Base-by-base conservation (phyloP, 345 rosid genomes). In the Crucihimalaya himalaica region DNA sequence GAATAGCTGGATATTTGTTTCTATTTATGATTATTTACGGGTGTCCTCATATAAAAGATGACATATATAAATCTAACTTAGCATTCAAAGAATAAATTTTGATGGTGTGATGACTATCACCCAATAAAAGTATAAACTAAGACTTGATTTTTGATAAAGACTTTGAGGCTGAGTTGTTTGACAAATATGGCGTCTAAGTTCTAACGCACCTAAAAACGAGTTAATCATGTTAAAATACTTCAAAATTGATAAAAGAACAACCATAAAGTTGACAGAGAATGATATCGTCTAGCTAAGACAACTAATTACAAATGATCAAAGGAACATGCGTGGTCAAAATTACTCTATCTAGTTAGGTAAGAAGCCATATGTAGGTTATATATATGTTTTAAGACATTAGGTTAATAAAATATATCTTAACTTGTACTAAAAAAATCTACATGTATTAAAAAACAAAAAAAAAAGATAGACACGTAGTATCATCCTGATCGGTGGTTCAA, bases 391-490 rank as follows among this genome's bases (percentile, higher is more conserved):
- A 45, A 45, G 39, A 4, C 74, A 54, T 51, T 29, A 32, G 18
- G 18, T 53, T 40, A 6, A 19, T 45, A 75, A 28, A 57, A 47
- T 39, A 71, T 70, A 39, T 47, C 35, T 28, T 28, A 35, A 47
- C 58, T 61, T 63, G 16, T 78, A 66, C 40, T 72, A 14, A n/a
- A 54, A 68, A 65, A 61, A 74, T 47, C 66, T 23, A 77, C 46
- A 76, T 53, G 27, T 68, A 57, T n/a, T 55, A 45, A 8, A 18
- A 35, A 43, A n/a, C n/a, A n/a, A 50, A 43, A 54, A 56, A 59
- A 54, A 14, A 11, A 63, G 53, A 53, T 40, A 74, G 48, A 81
- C 63, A 75, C 63, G 75, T 61, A 70, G 77, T 78, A 80, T 71
- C 61, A 80, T 71, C 61, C 43, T 60, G 68, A 70, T 70, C 72